phyloP scores from a whole-genome alignment of 805 yeast genomes.

The Lipomyces japonicus region DNA sequence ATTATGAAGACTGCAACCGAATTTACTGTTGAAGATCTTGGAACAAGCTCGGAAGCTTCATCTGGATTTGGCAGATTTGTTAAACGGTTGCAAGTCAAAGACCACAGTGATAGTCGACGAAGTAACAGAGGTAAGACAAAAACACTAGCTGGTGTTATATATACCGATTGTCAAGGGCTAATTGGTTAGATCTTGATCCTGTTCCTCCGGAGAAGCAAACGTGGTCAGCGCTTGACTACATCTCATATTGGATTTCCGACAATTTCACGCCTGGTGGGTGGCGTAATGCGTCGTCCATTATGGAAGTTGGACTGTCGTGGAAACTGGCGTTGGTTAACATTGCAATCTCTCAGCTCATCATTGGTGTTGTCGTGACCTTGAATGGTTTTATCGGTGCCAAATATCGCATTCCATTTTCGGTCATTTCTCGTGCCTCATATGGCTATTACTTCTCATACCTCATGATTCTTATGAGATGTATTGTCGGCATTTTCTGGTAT shows the following conservation, averaged over 20 bases:
- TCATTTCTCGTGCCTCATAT: constrained; percentile 44
- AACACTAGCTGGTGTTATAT: background rate
- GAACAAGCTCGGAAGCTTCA: too few relatives aligned
- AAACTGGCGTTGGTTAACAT: constrained; percentile 46
- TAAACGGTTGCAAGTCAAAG: constrained; percentile 1
- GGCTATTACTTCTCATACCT: constrained; percentile 47
- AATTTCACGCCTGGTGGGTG: constrained; percentile 40
- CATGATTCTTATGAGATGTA: constrained; percentile 45
- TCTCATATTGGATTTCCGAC: constrained; percentile 32
- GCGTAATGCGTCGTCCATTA: constrained; percentile 44
- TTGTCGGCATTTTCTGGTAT: constrained; percentile 48
- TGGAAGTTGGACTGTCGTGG: constrained; percentile 45
- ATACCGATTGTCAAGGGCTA: background rate
- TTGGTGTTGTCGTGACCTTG: constrained; percentile 42
- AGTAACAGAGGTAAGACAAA: constrained; percentile 5
- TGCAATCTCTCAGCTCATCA: constrained; percentile 43
- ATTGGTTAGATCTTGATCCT: constrained; percentile 27
- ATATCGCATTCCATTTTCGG: constrained; percentile 50
- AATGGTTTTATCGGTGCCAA: constrained; percentile 49
- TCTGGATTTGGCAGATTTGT: background rate
- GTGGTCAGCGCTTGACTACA: constrained; percentile 29
- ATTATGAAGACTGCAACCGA: too few relatives aligned
- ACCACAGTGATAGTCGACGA: constrained; percentile 5
- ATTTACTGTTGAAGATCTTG: too few relatives aligned
- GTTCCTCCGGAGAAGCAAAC: constrained; percentile 22